Evolutionary conservation across 257 asterid genomes (phyloP), one percentile per base, ranked within the genome.

Genomic region (Parsonsia alboflavescens): DNA sequence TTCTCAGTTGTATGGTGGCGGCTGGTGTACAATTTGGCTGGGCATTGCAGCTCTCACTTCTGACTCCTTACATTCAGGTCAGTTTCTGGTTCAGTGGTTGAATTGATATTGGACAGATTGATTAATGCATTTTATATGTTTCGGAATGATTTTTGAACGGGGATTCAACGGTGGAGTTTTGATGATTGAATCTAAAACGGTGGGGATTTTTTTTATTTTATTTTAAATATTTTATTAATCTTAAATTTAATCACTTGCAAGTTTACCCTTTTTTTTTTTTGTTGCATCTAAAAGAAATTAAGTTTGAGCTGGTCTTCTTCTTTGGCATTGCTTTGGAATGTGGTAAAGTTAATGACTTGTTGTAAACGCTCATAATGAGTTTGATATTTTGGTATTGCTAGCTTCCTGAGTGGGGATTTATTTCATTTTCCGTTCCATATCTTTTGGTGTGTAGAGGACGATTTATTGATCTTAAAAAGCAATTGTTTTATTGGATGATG

Each of bases 1-100:
- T 91, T 72, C 92, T 93, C 70, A 89, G 96, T 72, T 92, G 99
- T 81, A 83, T 96, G 79, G 92, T 95, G 82, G 99, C 99, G 41
- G 99, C 99, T 10, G 99, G 99, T 24, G 99, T 95, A 21, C 99
- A 95, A 75, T 95, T 95, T 73, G 99, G 99, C 10, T 95, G 99
- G 98, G 99, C 99, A 56, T 86, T 95, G 84, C 99, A 95, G 86
- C 89, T 93, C 39, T 92, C 98, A 26, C 97, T 95, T 68, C 98
- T 95, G 71, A 95, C 99, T 76, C 99, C 99, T 77, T 95, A 95
- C 73, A 81, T 95, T 83, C 99, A 95, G 97, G 99, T 92, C 2
- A 49, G 44, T 56, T 21, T 64, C 26, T n/a, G 4, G 17, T 24
- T 52, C 11, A 13, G 7, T 28, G 11, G 54, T 28, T 59, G 16